Evolutionary conservation across 345 rosid species (phyloP), one percentile per base, ranked within the genome.

Genomic region (Xanthoceras sorbifolium): DNA sequence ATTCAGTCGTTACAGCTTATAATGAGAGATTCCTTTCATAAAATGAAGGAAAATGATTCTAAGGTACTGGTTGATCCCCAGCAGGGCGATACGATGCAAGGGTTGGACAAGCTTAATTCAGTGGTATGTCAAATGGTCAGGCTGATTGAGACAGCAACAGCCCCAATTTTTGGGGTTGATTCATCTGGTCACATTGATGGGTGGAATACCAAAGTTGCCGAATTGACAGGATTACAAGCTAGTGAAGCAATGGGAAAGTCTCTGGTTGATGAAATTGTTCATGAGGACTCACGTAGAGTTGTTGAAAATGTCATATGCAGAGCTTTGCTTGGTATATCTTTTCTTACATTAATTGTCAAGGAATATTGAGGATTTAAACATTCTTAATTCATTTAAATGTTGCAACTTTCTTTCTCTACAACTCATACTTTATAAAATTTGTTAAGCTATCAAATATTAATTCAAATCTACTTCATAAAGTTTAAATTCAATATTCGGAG

Each of bases 71-170:
- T 73, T 76, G 78, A 15, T 81, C 11, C 72, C 0, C 69, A 29
- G 75, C 79, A 82, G 69, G 76, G 71, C 32, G 77, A 84, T 36
- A 75, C 69, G 80, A 78, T 75, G 40, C 85, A 82, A 44, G 88
- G 82, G 22, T 79, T 88, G 55, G 84, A 77, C 74, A 92, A 92
- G 75, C 85, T 94, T 72, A 79, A 85, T 75, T 91, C 97, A 7
- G 89, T 89, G 54, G 92, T 92, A 11, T 88, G 89, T 79, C 97
- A 94, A 84, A 94, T 94, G 97, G 97, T 88, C 73, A 90, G 97
- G 67, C 76, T 92, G 86, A 90, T 92, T 66, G 97, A 94, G 83
- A 91, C 94, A 17, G 97, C 97, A 3, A 87, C 93, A 22, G 94
- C 88, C 8, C 97, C 98, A 14, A 90, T 94, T 20, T 91, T 94